Evolutionary conservation across 176 grass and related monocot genomes (phyloP).

Genomic region (Oryza meyeriana): DNA sequence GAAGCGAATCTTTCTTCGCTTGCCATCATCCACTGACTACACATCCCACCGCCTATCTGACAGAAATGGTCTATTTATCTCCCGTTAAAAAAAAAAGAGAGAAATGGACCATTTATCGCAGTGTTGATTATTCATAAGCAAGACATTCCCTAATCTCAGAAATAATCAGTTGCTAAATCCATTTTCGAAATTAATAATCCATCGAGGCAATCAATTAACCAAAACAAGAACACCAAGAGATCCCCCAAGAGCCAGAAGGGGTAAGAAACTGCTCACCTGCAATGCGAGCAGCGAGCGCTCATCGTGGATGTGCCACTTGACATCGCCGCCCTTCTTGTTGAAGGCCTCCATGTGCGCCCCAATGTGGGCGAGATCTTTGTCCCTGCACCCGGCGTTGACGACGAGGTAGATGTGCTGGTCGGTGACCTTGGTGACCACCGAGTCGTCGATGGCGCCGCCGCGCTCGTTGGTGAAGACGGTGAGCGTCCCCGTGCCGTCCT

Average conservation of each 20-base stretch:
- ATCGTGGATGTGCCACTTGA: constrained; percentile 91
- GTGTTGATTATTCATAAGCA: neutral
- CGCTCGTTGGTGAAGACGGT: constrained; percentile 88
- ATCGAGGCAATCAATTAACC: neutral
- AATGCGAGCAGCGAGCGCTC: constrained; percentile 90
- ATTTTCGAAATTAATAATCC: neutral
- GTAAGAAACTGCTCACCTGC: constrained; percentile 46
- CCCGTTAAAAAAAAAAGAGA: no score
- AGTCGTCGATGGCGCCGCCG: constrained; percentile 90
- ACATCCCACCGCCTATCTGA: neutral
- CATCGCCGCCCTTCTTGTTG: constrained; percentile 70
- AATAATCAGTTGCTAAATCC: neutral
- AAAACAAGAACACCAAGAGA: neutral
- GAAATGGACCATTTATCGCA: neutral
- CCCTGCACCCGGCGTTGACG: constrained; percentile 93
- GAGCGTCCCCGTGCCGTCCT: constrained; percentile 67
- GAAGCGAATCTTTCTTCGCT: neutral
- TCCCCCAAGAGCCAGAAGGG: neutral
- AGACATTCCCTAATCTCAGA: neutral
- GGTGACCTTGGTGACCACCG: constrained; percentile 68
- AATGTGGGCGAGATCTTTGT: constrained; percentile 92
- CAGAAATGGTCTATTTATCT: neutral
- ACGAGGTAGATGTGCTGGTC: constrained; percentile 91
- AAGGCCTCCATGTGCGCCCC: constrained; percentile 80
- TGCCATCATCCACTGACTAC: neutral